Base-by-base conservation (phyloP, 139 green algal species). In the Trebouxia sp. region DNA sequence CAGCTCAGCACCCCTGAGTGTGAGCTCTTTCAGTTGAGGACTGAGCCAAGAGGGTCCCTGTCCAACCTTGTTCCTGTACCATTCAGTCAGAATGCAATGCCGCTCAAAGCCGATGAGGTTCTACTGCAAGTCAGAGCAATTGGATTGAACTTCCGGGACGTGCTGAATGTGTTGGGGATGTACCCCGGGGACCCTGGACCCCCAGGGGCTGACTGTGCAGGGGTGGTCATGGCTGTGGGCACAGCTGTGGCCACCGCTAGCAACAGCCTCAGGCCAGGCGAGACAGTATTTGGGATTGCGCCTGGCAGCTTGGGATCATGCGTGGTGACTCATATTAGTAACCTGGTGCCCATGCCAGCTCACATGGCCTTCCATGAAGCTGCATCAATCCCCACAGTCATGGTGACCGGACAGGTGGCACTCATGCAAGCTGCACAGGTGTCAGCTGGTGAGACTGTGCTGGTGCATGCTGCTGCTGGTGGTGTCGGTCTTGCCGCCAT, bases 111-210 rank as follows among this genome's bases (percentile, higher is more conserved):
- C 20, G 47, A 38, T 17, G 28, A 79, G 74, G 74, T 79, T 30
- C 28, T 79, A 11, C 4, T 79, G n/a, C 41, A 62, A 65, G 89
- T 93, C 22, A 82, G 69, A 50, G 82, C 84, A 22, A 83, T 93
- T 51, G 89, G 89, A 28, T 53, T 92, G 43, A 92, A 92, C 80
- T 92, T 92, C 83, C 78, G 88, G 55, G 88, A 92, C 72, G 88
- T 92, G 42, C 87, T 92, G 37, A 92, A 92, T 69, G 85, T 93
- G 35, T 74, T 93, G 66, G 89, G 74, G 20, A 79, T 79, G 74
- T 79, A 79, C 45, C 86, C 89, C 32, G 88, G 88, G n/a, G 89
- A 92, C 75, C 65, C 79, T 15, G 65, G 82, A 11, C 58, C 84
- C 5, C 89, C 89, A 0, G 90, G 90, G 10, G 89, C 87, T 70